Evolutionary conservation across 192 early-diverging fungal species (phyloP), one percentile per base, ranked within the genome.

Genomic region (Mortierella alpina): DNA sequence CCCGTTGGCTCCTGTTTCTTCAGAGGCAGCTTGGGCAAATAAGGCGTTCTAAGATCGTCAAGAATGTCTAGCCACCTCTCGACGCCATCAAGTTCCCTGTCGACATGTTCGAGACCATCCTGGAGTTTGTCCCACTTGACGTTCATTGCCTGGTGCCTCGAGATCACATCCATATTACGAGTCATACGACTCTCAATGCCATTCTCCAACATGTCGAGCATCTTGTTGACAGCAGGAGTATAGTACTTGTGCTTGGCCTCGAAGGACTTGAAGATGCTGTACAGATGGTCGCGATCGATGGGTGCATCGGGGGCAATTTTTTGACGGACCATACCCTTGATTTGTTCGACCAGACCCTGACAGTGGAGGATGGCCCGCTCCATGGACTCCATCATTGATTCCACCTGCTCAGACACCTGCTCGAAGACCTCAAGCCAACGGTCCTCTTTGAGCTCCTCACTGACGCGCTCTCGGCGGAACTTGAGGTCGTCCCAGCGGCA

Each of bases 231-330:
- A 7, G 86, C 78, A 9, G 87, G 87, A 22, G 84, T 71, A 53
- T 86, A 90, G 72, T 88, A 87, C 68, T 88, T 88, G 58, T 86
- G 80, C 75, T 87, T 88, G 41, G 83, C 83, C 57, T 90, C 89
- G 50, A 90, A 90, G 2, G 73, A 83, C 72, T 90, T 88, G 66
- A 84, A 85, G 54, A 86, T 77, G 41, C 76, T 80, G 52, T 85
- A 84, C 39, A 86, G 83, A 52, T 87, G 84, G 12, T 83, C 85
- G 4, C 65, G 68, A 22, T 84, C 86, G 18, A 85, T 69, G 7
- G 80, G 67, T 11, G 81, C 70, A 47, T 70, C 66, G 8, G 79
- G 84, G 20, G 78, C 79, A 49, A 74, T 59, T n/a, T 65, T 73
- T 13, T 77, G 71, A 58, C 69, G 73, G 46, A 63, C 75, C 74